These are phyloP conservation scores for Dipodascopsis uninucleata DNA, from an alignment of 805 yeast genomes.

Conservation along the genomic window DNA sequence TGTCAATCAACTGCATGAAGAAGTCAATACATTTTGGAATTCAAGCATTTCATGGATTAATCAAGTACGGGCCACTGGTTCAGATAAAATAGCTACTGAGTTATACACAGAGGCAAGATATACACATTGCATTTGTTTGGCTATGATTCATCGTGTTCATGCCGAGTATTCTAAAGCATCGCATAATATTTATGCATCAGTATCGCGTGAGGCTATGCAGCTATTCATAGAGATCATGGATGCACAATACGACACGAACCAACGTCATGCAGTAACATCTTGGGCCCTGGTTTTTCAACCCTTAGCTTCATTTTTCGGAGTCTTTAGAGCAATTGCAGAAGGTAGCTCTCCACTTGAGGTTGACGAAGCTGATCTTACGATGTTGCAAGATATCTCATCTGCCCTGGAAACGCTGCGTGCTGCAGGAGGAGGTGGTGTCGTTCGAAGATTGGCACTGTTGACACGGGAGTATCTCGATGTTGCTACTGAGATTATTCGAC, in stretches of 20 bases:
- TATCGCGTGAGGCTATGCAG: conserved; percentile 18
- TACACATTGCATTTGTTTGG: conserved; percentile 16
- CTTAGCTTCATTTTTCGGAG: conserved; percentile 25
- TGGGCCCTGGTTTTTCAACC: conserved; percentile 26
- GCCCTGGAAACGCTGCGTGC: conserved; percentile 12
- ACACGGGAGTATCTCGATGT: conserved; percentile 22
- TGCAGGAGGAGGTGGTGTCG: conserved; percentile 18
- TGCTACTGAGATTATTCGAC: conserved; percentile 15
- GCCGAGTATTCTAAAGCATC: conserved; percentile 13
- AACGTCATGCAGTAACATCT: conserved; percentile 15
- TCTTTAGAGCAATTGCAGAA: conserved; percentile 21
- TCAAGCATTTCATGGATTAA: conserved; percentile 15
- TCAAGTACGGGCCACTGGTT: conserved; percentile 5
- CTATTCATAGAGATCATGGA: conserved; percentile 15
- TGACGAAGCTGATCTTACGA: conserved; percentile 13
- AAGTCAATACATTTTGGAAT: conserved; percentile 10
- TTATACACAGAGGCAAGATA: conserved; percentile 11
- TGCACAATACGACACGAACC: conserved; percentile 10
- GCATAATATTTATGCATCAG: conserved; percentile 13
- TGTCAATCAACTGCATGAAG: conserved; percentile 10
- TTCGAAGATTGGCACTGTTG: conserved; percentile 12
- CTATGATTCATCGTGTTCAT: conserved; percentile 24
- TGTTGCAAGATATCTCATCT: conserved; percentile 7
- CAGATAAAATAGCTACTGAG: conserved; percentile 5
- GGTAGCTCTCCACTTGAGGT: conserved; percentile 10